A percentile compares a stretch with the other conserved stretches of the same genome.
Evolutionary conservation across 805 yeast species (phyloP).

Genomic region (Starmerella vitae): DNA sequence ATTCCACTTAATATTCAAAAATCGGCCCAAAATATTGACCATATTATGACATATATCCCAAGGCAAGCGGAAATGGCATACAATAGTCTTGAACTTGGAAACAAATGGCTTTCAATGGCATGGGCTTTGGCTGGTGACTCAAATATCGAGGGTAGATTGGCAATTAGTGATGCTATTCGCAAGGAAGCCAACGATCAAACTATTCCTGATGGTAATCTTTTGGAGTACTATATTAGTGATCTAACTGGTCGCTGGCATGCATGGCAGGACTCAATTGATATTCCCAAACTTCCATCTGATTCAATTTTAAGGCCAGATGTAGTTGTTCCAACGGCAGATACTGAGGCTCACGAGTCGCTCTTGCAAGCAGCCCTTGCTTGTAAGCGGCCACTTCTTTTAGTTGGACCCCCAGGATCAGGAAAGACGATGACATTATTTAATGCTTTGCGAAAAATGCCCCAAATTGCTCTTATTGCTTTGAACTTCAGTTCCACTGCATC

Average conservation of each 20-base stretch:
- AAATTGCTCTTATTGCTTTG: conserved; percentile 46
- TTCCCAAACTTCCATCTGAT: conserved; percentile 39
- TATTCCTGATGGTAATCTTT: conserved; percentile 17
- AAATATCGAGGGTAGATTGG: conserved; percentile 3
- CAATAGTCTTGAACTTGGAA: conserved; percentile 29
- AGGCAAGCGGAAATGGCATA: conserved; percentile 32
- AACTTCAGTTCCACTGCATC: conserved; percentile 76
- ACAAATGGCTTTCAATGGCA: conserved; percentile 28
- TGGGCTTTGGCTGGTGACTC: conserved; percentile 61
- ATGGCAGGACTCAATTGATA: conserved; percentile 24
- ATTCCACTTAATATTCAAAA: conserved; percentile 18
- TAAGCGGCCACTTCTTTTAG: conserved; percentile 50
- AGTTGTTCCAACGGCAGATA: conserved; percentile 69
- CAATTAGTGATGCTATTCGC: conserved; percentile 6
- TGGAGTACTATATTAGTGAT: conserved; percentile 35
- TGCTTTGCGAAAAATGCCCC: conserved; percentile 44
- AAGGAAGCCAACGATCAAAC: background rate
- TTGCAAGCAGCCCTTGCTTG: conserved; percentile 44
- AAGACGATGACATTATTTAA: conserved; percentile 81
- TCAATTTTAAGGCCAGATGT: conserved; percentile 47
- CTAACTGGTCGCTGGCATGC: conserved; percentile 38
- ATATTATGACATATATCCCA: conserved; percentile 39
- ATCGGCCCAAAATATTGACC: conserved; percentile 28
- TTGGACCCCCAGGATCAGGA: conserved; percentile 98
- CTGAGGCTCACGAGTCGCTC: conserved; percentile 49